phyloP scores from a whole-genome alignment of 306 rosid species.

The Cotoneaster glaucophyllus region DNA sequence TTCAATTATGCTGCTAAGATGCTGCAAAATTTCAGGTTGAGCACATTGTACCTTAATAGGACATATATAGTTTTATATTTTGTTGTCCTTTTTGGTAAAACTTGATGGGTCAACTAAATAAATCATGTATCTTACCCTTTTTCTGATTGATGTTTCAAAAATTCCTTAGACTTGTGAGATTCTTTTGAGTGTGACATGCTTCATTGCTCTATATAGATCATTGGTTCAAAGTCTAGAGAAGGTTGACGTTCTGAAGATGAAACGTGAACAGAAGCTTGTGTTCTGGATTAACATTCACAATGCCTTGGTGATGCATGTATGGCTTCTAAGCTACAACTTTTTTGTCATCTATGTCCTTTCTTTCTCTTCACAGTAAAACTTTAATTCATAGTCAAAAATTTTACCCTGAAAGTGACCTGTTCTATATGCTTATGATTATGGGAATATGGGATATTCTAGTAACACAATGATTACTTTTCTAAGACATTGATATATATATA shows the following conservation, averaged over 20 bases:
- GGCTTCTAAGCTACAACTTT: background rate
- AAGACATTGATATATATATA: background rate
- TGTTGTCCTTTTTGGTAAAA: background rate
- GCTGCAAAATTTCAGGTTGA: slow-evolving; percentile 32
- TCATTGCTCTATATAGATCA: slow-evolving; percentile 15
- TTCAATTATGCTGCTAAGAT: slow-evolving; percentile 22
- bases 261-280: slow-evolving; percentile 35
- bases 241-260: slow-evolving; percentile 30
- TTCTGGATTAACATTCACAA: slow-evolving; percentile 44
- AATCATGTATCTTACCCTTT: background rate
- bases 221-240: slow-evolving; percentile 32
- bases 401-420: background rate
- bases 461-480: background rate
- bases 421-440: background rate
- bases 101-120: background rate
- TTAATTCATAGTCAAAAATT: background rate
- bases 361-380: background rate
- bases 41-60: background rate
- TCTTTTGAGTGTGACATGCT: background rate
- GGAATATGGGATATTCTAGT: background rate
- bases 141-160: background rate
- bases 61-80: background rate
- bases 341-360: background rate
- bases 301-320: slow-evolving; percentile 40
- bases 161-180: background rate